Conservation (phyloP, 2,329 filamentous ascomycete genomes). For the Aspergillus sp. region DNA sequence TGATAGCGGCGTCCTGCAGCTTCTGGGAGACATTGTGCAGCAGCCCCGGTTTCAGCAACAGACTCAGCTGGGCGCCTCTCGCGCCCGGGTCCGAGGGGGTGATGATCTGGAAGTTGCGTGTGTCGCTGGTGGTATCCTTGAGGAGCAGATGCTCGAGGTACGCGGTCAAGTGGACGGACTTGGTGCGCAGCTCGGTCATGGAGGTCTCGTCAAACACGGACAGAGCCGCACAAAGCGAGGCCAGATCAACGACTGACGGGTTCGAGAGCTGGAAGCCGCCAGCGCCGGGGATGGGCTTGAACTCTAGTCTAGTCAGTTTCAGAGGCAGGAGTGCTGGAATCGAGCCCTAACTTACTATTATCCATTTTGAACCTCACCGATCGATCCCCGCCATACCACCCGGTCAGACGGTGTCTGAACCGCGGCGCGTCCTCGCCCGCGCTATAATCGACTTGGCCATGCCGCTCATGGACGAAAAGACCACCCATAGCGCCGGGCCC, state of each 20-base stretch:
- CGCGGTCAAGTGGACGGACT: conserved; percentile 61
- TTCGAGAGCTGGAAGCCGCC: conserved; percentile 74
- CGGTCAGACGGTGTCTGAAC: conserved; percentile 59
- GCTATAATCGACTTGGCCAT: conserved; percentile 43
- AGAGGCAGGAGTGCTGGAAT: neutral
- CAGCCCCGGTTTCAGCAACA: conserved; percentile 46
- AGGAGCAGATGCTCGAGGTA: conserved; percentile 63
- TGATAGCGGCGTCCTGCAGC: conserved; percentile 60
- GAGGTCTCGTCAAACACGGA: conserved; percentile 63
- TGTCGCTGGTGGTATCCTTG: conserved; percentile 24
- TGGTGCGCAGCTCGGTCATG: conserved; percentile 57
- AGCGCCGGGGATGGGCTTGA: conserved; percentile 68
- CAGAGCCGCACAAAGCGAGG: conserved; percentile 59
- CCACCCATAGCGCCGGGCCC: conserved; percentile 73
- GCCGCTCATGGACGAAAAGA: conserved; percentile 65
- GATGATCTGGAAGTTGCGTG: conserved; percentile 49
- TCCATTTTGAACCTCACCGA: conserved; percentile 69
- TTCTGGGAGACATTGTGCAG: conserved; percentile 57
- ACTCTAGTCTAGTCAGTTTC: conserved; percentile 34
- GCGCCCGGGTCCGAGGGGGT: conserved; percentile 58
- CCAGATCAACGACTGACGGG: conserved; percentile 66
- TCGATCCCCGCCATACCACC: conserved; percentile 80
- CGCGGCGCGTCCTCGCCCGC: conserved; percentile 34
- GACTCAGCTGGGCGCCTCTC: conserved; percentile 30
- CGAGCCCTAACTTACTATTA: conserved; percentile 40